phyloP scores from a whole-genome alignment of 1,284 basidiomycete species.

The Ceratobasidium sp. region DNA sequence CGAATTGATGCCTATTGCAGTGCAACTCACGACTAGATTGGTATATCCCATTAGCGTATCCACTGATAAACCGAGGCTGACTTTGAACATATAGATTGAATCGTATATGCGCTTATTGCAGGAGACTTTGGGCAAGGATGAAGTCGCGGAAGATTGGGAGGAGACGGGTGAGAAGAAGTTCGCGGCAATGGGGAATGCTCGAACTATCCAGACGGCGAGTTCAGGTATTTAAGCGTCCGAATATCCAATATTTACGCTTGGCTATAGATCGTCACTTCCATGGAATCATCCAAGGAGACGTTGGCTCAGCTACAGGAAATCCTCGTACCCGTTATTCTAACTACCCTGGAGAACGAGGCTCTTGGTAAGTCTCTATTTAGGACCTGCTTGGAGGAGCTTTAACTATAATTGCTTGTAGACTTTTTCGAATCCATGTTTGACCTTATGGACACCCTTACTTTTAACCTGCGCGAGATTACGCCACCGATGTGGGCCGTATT shows the following conservation, averaged over 20 bases:
- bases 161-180: conserved; percentile 88
- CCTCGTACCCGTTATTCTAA: conserved; percentile 81
- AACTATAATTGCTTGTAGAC: too few relatives aligned
- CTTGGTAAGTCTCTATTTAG: conserved; percentile 64
- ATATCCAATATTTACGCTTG: conserved; percentile 5
- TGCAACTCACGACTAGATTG: conserved; percentile 82
- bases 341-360: conserved; percentile 81
- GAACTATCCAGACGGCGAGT: conserved; percentile 81
- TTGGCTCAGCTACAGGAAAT: conserved; percentile 85
- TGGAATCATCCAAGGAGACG: conserved; percentile 82
- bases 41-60: conserved; percentile 63
- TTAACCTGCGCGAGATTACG: conserved; percentile 82
- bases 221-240: not conserved
- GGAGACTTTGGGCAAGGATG: conserved; percentile 69
- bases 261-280: conserved; percentile 71
- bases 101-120: conserved; percentile 84
- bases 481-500: conserved; percentile 90
- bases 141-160: conserved; percentile 62
- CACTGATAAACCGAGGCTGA: too few relatives aligned
- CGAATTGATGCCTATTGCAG: conserved; percentile 88
- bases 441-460: conserved; percentile 86
- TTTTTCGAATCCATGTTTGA: conserved; percentile 92
- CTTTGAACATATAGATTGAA: conserved; percentile 70
- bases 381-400: not conserved
- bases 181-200: conserved; percentile 85